These are phyloP conservation scores for Sclerotinia spermophila DNA, from an alignment of 2,329 filamentous ascomycete genomes.

Conservation along the genomic window DNA sequence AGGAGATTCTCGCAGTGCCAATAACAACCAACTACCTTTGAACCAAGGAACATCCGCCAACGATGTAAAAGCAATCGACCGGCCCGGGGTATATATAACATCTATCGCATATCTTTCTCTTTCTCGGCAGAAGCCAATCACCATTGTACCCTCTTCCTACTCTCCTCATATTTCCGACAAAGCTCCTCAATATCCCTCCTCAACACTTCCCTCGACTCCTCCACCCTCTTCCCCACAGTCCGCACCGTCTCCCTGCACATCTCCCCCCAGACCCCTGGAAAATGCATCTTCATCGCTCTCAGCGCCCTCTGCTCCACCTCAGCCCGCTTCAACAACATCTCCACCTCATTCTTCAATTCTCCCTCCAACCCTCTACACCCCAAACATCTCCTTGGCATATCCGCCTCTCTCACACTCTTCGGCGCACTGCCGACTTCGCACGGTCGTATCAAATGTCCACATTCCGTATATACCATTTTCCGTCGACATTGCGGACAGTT, in stretches of 20 bases:
- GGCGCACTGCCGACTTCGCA: constrained; percentile 14
- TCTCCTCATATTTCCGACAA: constrained; percentile 32
- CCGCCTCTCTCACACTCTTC: constrained; percentile 19
- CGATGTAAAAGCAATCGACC: neutral
- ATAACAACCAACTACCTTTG: neutral
- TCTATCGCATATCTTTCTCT: neutral
- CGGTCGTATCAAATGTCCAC: constrained; percentile 29
- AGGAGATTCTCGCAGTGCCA: neutral
- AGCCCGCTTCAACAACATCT: constrained; percentile 16
- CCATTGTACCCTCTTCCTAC: constrained; percentile 30
- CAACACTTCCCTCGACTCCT: constrained; percentile 23
- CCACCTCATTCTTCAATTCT: constrained; percentile 20
- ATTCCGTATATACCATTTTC: constrained; percentile 29
- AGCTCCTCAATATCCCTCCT: constrained; percentile 24
- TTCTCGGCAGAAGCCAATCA: constrained; percentile 7
- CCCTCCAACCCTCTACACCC: constrained; percentile 25
- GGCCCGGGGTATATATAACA: neutral
- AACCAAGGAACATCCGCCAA: neutral
- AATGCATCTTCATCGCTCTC: constrained; percentile 20
- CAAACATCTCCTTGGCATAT: constrained; percentile 30
- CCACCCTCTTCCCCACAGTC: constrained; percentile 24
- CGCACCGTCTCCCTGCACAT: constrained; percentile 18
- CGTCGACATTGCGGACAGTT: constrained; percentile 33
- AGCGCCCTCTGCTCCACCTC: constrained; percentile 23
- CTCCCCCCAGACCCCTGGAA: constrained; percentile 26